Evolutionary conservation across 2,329 filamentous ascomycete genomes (phyloP).

Genomic region (Colletotrichum karsti): DNA sequence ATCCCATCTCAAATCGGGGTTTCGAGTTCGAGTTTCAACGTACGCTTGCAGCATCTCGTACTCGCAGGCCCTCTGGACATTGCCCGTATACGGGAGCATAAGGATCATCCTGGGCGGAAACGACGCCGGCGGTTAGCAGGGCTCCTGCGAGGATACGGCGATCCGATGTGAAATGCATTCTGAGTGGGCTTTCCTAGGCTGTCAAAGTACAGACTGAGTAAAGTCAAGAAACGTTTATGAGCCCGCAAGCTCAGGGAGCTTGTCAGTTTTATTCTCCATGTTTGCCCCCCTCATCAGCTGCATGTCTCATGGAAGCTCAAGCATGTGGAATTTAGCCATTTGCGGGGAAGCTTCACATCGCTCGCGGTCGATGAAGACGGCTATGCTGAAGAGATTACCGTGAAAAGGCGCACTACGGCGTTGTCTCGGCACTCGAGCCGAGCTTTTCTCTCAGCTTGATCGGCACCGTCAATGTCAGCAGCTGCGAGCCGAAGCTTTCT

Average conservation of each 20-base stretch:
- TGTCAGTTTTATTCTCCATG: neutral
- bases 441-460: neutral
- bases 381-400: neutral
- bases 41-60: neutral
- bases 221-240: neutral
- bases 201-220: neutral
- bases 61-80: slow-evolving; percentile 13
- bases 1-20: neutral
- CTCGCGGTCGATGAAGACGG: neutral
- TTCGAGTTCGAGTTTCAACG: neutral
- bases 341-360: neutral
- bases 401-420: neutral
- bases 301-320: neutral
- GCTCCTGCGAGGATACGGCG: neutral
- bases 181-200: neutral
- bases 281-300: neutral
- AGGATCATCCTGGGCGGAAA: slow-evolving; percentile 1
- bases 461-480: neutral
- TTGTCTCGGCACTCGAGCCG: neutral
- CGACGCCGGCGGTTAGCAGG: neutral
- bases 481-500: neutral
- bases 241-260: neutral
- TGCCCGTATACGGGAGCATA: slow-evolving; percentile 16
- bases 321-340: neutral
- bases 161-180: neutral